Conservation (phyloP, 2,329 filamentous ascomycete species). For the Beauveria scarabaeidicola region DNA sequence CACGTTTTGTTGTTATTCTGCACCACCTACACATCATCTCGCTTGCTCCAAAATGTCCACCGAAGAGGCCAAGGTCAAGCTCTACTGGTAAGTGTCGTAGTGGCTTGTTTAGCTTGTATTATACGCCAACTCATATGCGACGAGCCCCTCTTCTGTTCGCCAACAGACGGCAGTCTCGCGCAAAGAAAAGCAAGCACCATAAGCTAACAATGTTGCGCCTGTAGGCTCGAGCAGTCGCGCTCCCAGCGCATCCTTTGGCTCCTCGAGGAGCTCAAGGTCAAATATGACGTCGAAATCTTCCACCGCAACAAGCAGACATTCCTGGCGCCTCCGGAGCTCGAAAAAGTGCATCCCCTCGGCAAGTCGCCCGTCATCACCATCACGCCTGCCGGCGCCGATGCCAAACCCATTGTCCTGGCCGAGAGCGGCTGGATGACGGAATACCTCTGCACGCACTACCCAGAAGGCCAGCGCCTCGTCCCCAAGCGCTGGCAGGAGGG, state of each 20-base stretch:
- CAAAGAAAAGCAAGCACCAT: not conserved
- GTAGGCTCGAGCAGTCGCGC: conserved; percentile 77
- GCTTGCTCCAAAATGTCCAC: not conserved
- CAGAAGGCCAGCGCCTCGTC: conserved; percentile 36
- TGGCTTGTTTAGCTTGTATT: not conserved
- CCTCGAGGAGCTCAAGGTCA: conserved; percentile 69
- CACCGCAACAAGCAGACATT: conserved; percentile 54
- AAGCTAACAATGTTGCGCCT: not conserved
- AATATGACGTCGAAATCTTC: conserved; percentile 74
- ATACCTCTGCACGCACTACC: conserved; percentile 65
- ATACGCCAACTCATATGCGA: not conserved
- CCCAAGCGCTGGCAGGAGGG: conserved; percentile 49
- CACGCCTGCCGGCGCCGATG: conserved; percentile 26
- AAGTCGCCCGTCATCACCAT: conserved; percentile 77
- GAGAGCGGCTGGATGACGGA: conserved; percentile 77
- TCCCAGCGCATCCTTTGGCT: conserved; percentile 80
- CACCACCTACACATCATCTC: not conserved
- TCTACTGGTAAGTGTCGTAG: conserved; percentile 47
- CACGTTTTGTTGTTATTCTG: not conserved
- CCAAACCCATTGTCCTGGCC: conserved; percentile 56
- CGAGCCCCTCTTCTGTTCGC: not conserved
- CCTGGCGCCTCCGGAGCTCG: conserved; percentile 68
- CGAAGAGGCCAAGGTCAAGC: conserved; percentile 45
- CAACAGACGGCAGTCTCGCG: not conserved
- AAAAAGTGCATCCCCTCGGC: conserved; percentile 73